Conservation (phyloP, 2,329 filamentous ascomycete genomes). For the Trichoderma afroharzianum region DNA sequence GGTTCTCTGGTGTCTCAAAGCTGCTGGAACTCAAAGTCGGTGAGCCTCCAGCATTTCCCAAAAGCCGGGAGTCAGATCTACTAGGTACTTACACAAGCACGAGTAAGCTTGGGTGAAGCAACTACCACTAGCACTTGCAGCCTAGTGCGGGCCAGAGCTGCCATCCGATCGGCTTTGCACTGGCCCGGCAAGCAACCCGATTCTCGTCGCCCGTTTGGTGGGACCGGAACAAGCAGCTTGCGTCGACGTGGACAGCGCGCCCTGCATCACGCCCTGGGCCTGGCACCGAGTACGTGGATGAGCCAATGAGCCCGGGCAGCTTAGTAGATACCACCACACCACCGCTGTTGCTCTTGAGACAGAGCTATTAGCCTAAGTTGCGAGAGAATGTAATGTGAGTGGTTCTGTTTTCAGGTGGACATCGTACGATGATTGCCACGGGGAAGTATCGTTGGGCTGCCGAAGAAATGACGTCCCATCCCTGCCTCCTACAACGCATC, state of each 20-base stretch:
- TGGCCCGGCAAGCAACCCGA: conserved; percentile 4
- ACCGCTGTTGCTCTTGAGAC: neutral
- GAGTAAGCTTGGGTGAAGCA: neutral
- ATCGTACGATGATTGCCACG: conserved; percentile 4
- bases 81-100: neutral
- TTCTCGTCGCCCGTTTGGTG: neutral
- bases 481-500: neutral
- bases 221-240: neutral
- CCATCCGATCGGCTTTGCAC: neutral
- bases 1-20: neutral
- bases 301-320: neutral
- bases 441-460: neutral
- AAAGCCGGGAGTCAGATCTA: neutral
- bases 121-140: neutral
- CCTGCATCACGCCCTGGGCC: neutral
- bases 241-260: neutral
- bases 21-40: neutral
- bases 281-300: neutral
- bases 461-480: neutral
- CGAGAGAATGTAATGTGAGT: neutral
- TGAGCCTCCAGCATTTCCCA: neutral
- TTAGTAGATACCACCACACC: conserved; percentile 1
- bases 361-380: conserved; percentile 4
- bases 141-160: neutral
- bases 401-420: neutral